phyloP scores from a whole-genome alignment of 139 green algal species.

The Coccomyxa sp. region DNA sequence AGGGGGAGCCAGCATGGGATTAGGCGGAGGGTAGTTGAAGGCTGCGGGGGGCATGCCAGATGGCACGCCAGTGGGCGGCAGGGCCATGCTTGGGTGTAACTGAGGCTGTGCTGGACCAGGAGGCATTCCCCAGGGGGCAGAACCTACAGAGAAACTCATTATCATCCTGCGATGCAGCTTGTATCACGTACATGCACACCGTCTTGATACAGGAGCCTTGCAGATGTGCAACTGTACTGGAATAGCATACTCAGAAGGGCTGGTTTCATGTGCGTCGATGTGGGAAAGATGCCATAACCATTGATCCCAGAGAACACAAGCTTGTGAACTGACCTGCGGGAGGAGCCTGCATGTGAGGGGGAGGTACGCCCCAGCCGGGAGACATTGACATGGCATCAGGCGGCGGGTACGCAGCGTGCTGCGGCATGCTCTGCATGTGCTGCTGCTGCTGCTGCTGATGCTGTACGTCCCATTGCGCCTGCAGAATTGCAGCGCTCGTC shows the following conservation, averaged over 20 bases:
- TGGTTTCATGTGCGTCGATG: background rate
- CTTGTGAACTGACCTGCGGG: no score
- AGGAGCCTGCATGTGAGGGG: constrained; percentile 14
- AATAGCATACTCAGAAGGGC: background rate
- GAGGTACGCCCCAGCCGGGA: background rate
- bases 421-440: background rate
- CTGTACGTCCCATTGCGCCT: background rate
- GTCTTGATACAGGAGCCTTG: background rate
- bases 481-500: background rate
- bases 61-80: background rate
- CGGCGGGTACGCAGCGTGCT: background rate
- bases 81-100: no score
- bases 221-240: background rate
- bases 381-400: background rate
- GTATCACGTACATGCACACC: background rate
- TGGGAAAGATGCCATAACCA: background rate
- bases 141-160: background rate
- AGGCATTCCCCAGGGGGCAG: background rate
- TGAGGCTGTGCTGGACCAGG: background rate
- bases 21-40: background rate
- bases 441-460: background rate
- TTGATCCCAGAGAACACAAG: no score
- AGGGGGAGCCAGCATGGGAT: background rate
- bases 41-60: background rate
- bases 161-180: background rate